These are phyloP conservation scores for Dichotomocladium elegans DNA, from an alignment of 371 early-diverging fungal genomes.

Conservation along the genomic window DNA sequence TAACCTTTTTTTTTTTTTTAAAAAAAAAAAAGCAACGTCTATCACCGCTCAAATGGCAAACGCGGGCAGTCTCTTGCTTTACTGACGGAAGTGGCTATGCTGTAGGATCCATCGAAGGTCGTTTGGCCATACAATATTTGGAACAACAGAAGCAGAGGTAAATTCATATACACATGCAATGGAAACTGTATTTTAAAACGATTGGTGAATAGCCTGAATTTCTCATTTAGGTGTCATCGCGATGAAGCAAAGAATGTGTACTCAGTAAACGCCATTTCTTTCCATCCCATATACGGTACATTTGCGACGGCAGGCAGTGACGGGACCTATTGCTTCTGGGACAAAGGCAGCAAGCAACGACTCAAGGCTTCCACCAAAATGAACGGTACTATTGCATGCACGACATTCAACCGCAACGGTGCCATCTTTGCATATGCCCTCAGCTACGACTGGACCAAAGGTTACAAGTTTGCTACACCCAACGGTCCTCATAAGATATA, in stretches of 20 bases:
- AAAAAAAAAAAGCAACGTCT: conserved; percentile 19
- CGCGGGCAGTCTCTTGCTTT: conserved; percentile 76
- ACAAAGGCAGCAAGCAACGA: conserved; percentile 79
- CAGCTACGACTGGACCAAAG: conserved; percentile 96
- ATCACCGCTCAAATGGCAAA: conserved; percentile 77
- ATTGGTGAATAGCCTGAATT: conserved; percentile 52
- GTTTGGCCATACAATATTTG: conserved; percentile 87
- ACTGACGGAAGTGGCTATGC: conserved; percentile 80
- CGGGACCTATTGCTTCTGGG: conserved; percentile 89
- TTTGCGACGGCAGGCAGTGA: conserved; percentile 91
- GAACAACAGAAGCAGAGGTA: conserved; percentile 72
- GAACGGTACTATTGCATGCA: conserved; percentile 69
- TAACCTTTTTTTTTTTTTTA: not conserved
- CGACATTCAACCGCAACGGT: conserved; percentile 84
- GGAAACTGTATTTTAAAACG: not conserved
- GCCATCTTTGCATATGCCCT: conserved; percentile 90
- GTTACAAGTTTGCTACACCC: conserved; percentile 35
- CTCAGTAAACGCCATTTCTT: conserved; percentile 78
- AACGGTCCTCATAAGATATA: conserved; percentile 45
- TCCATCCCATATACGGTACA: conserved; percentile 88
- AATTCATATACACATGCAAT: conserved; percentile 2
- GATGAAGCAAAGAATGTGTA: conserved; percentile 68
- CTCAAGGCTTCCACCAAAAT: conserved; percentile 60
- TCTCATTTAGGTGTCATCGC: conserved; percentile 95
- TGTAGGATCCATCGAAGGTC: conserved; percentile 88